Percentiles rank a stretch among this genome's conserved stretches.
Conservation (phyloP, 495 filamentous ascomycete genomes). For the Penicillium egyptiacum region DNA sequence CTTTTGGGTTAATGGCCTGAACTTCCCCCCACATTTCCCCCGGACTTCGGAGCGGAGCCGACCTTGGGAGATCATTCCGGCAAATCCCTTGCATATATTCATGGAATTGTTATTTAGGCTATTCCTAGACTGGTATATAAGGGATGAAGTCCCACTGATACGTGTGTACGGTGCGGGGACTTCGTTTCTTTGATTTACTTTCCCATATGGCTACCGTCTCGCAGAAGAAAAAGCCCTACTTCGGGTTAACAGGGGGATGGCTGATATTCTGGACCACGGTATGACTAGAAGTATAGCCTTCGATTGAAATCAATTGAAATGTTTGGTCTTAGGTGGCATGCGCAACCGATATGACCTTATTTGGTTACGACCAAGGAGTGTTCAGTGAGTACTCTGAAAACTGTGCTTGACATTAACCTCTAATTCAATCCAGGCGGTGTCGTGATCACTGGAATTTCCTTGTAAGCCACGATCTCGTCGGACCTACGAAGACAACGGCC, state of each 20-base stretch:
- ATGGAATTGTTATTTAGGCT: background rate
- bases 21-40: constrained; percentile 3
- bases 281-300: background rate
- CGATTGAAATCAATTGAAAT: background rate
- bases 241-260: constrained; percentile 57
- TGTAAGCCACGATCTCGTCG: constrained; percentile 49
- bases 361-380: constrained; percentile 62
- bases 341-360: constrained; percentile 57
- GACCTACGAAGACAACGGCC: constrained; percentile 47
- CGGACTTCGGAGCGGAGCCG: constrained; percentile 10
- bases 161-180: background rate
- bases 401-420: background rate
- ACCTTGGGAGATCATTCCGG: background rate
- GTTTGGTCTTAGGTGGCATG: constrained; percentile 43
- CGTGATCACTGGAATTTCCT: constrained; percentile 59
- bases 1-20: background rate
- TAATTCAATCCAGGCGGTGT: constrained; percentile 45
- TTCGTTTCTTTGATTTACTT: background rate
- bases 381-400: constrained; percentile 35
- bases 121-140: background rate
- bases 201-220: background rate
- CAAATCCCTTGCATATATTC: background rate
- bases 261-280: constrained; percentile 61
- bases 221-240: constrained; percentile 48
- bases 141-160: background rate